Conservation (phyloP, 345 rosid genomes). For the Euclidium syriacum region DNA sequence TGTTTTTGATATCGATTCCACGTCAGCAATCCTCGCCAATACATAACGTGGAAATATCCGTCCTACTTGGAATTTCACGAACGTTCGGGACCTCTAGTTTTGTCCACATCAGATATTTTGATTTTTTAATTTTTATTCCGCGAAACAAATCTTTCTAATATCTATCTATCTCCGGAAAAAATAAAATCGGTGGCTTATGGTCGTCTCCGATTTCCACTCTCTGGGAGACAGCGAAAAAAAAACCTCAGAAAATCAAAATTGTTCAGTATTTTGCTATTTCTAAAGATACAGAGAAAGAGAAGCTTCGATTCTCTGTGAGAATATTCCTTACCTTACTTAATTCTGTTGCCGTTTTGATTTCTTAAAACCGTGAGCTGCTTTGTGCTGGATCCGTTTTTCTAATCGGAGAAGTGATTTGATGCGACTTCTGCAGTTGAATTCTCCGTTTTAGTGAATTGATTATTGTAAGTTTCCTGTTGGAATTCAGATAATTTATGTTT, state of each 20-base stretch:
- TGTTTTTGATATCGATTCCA: slow-evolving; percentile 52
- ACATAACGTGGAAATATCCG: slow-evolving; percentile 31
- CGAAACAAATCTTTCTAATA: slow-evolving; percentile 26
- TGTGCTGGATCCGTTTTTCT: slow-evolving; percentile 13
- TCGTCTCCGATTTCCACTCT: slow-evolving; percentile 31
- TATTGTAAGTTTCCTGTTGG: neutral
- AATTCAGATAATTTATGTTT: slow-evolving; percentile 4
- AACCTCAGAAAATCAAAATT: neutral
- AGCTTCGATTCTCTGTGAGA: slow-evolving; percentile 7
- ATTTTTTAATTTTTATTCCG: neutral
- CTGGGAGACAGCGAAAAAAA: slow-evolving; percentile 12
- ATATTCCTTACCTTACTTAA: neutral
- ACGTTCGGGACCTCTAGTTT: slow-evolving; percentile 34
- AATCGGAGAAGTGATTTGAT: neutral
- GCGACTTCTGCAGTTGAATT: slow-evolving; percentile 7
- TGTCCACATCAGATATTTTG: slow-evolving; percentile 41
- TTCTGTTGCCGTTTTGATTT: neutral
- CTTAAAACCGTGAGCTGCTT: slow-evolving; percentile 8
- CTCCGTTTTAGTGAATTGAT: neutral
- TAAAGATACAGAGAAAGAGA: slow-evolving; percentile 18
- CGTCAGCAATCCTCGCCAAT: slow-evolving; percentile 17
- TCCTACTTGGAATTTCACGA: slow-evolving; percentile 32
- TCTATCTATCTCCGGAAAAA: slow-evolving; percentile 12
- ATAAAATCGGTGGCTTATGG: slow-evolving; percentile 29
- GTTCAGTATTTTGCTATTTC: slow-evolving; percentile 16